Evolutionary conservation across 805 yeast species (phyloP).

Genomic region (Yarrowia yakushimensis): DNA sequence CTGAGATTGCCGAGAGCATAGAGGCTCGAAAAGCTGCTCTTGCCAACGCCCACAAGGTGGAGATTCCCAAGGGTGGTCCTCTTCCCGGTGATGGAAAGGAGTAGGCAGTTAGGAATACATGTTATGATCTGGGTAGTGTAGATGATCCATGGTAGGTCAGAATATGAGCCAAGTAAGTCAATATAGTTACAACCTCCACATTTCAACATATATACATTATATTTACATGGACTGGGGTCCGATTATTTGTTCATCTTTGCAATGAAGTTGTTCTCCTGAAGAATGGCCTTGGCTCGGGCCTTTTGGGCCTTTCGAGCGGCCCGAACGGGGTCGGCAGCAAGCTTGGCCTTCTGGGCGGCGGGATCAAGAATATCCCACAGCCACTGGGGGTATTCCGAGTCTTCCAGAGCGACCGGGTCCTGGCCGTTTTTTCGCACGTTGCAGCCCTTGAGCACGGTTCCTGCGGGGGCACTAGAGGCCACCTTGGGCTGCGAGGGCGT

Average conservation of each 20-base stretch:
- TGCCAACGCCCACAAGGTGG: not conserved
- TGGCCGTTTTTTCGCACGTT: constrained; percentile 75
- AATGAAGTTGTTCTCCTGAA: constrained; percentile 77
- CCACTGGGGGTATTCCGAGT: constrained; percentile 91
- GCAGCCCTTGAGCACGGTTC: constrained; percentile 63
- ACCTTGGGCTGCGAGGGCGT: constrained; percentile 33
- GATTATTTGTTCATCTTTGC: constrained; percentile 45
- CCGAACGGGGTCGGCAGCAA: constrained; percentile 59
- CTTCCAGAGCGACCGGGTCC: constrained; percentile 84
- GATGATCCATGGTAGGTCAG: too few relatives aligned
- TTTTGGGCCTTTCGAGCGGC: constrained; percentile 69
- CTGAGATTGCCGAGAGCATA: constrained; percentile 11
- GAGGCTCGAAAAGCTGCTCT: constrained; percentile 2
- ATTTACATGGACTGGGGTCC: not conserved
- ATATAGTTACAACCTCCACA: too few relatives aligned
- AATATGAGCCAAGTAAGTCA: too few relatives aligned
- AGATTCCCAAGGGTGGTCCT: constrained; percentile 14
- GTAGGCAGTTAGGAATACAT: too few relatives aligned
- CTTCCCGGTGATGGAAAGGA: not conserved
- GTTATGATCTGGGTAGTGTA: too few relatives aligned
- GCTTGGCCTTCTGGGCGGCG: constrained; percentile 52
- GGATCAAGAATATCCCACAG: constrained; percentile 80
- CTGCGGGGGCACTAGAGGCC: constrained; percentile 44
- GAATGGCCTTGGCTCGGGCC: constrained; percentile 60
- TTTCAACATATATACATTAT: constrained; percentile 34